Conservation (phyloP, 495 filamentous ascomycete genomes). For the Penicillium alfredii region DNA sequence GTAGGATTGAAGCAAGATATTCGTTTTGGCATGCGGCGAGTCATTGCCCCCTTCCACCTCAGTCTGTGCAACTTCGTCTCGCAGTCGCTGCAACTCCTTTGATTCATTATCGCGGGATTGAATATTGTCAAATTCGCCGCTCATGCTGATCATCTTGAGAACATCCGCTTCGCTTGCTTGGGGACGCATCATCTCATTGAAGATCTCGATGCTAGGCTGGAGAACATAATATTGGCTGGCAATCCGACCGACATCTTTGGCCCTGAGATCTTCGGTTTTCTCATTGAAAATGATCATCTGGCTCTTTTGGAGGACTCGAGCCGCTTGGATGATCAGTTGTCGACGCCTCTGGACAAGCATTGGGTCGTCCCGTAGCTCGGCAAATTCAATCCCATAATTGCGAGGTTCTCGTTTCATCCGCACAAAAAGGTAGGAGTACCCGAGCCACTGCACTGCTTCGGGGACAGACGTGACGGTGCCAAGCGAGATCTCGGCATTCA, state of each 20-base stretch:
- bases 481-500: constrained; percentile 91
- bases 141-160: constrained; percentile 90
- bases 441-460: constrained; percentile 93
- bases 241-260: constrained; percentile 93
- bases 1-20: constrained; percentile 88
- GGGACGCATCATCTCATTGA: constrained; percentile 86
- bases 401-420: constrained; percentile 90
- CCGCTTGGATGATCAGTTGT: constrained; percentile 80
- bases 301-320: constrained; percentile 73
- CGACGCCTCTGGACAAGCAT: constrained; percentile 73
- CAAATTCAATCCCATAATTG: constrained; percentile 91
- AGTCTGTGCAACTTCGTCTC: constrained; percentile 59
- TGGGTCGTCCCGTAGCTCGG: constrained; percentile 84
- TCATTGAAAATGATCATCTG: constrained; percentile 99
- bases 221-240: constrained; percentile 96
- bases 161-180: constrained; percentile 80
- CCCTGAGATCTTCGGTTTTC: constrained; percentile 76
- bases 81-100: constrained; percentile 65
- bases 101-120: constrained; percentile 83
- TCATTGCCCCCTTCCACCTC: constrained; percentile 71
- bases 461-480: constrained; percentile 93
- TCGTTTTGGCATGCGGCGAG: constrained; percentile 82
- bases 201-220: constrained; percentile 87
- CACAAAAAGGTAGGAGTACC: constrained; percentile 95
- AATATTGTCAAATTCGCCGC: constrained; percentile 95